A percentile compares a stretch with the other conserved stretches of the same genome.
These are phyloP conservation scores for Beauveria medogensis DNA, from an alignment of 2,329 filamentous ascomycete genomes.

Conservation along the genomic window DNA sequence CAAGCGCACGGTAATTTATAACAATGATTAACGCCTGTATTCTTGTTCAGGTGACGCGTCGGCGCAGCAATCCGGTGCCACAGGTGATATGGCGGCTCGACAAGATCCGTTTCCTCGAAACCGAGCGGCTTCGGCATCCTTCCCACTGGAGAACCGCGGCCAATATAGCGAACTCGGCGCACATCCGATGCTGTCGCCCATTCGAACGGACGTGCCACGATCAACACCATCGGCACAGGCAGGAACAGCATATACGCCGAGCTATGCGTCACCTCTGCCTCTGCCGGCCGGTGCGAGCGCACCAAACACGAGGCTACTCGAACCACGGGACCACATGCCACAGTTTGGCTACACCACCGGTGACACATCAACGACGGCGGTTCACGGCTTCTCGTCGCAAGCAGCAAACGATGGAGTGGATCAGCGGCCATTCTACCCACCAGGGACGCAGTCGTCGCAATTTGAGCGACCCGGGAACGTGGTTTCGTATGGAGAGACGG, in stretches of 20 bases:
- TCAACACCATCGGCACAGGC: background rate
- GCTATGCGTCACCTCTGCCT: background rate
- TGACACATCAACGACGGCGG: background rate
- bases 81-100: background rate
- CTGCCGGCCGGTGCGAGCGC: background rate
- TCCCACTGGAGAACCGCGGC: background rate
- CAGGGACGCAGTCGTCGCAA: background rate
- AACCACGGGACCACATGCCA: constrained; percentile 1
- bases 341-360: background rate
- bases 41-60: constrained; percentile 1
- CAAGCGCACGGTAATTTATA: background rate
- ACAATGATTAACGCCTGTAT: constrained; percentile 5
- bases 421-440: background rate
- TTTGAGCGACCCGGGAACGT: background rate
- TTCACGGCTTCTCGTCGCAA: background rate
- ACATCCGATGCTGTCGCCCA: constrained; percentile 2
- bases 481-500: background rate
- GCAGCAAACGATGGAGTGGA: background rate
- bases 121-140: background rate
- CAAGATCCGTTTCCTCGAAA: constrained; percentile 4
- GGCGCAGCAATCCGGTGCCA: background rate
- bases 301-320: background rate
- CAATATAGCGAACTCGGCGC: background rate
- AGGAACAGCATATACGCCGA: background rate
- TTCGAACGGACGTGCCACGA: background rate